A percentile compares a stretch with the other conserved stretches of the same genome.
phyloP scores from a whole-genome alignment of 352 stramenopile genomes.

The Phytophthora meadii region DNA sequence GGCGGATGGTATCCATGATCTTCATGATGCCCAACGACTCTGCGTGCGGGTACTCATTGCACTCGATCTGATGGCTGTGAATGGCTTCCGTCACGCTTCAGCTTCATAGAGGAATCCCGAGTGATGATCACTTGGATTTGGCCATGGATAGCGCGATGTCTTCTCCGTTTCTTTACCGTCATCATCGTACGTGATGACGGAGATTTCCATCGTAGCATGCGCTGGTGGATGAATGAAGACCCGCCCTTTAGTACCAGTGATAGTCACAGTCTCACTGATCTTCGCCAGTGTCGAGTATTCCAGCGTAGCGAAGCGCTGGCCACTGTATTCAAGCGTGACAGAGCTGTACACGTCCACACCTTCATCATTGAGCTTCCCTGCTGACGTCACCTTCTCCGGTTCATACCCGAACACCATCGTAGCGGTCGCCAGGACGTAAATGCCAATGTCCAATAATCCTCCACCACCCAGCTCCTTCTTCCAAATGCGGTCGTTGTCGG shows the following conservation, averaged over 20 bases:
- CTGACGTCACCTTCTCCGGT: constrained; percentile 53
- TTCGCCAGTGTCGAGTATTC: constrained; percentile 69
- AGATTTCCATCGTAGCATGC: constrained; percentile 27
- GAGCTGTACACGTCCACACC: constrained; percentile 66
- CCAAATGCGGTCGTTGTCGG: constrained; percentile 71
- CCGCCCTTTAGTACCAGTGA: constrained; percentile 73
- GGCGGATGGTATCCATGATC: constrained; percentile 82
- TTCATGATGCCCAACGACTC: constrained; percentile 69
- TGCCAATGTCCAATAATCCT: constrained; percentile 79
- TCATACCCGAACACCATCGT: constrained; percentile 66
- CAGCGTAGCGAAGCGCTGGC: constrained; percentile 56
- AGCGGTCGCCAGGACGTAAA: constrained; percentile 83
- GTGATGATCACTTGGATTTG: constrained; percentile 17
- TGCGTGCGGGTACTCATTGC: constrained; percentile 57
- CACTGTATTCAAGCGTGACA: constrained; percentile 64
- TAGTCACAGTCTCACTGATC: constrained; percentile 70
- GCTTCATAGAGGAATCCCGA: constrained; percentile 82
- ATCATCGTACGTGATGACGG: constrained; percentile 19
- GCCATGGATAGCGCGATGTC: constrained; percentile 28
- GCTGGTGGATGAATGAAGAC: constrained; percentile 64
- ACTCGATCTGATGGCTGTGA: constrained; percentile 44
- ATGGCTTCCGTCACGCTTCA: constrained; percentile 71
- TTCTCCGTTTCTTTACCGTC: constrained; percentile 15
- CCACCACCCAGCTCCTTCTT: constrained; percentile 72
- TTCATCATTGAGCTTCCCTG: constrained; percentile 52